These are phyloP conservation scores for Talaromyces wortmannii DNA, from an alignment of 495 filamentous ascomycete species.

Conservation along the genomic window DNA sequence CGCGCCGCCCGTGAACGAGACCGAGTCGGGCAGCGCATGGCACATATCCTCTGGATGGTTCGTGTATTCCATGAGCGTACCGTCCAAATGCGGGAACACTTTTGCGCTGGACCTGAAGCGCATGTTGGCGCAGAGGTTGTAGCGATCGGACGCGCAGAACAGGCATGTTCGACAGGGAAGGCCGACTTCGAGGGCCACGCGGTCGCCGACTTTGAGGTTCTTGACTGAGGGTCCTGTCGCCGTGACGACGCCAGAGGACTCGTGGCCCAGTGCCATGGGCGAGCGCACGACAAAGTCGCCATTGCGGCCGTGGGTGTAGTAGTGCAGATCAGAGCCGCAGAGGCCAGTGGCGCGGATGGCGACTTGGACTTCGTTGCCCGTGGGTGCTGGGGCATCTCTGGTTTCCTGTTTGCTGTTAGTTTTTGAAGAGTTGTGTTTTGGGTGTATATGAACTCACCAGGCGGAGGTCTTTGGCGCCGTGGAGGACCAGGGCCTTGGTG, in stretches of 20 bases:
- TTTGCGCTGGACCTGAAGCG: conserved; percentile 75
- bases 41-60: conserved; percentile 59
- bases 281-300: conserved; percentile 69
- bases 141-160: conserved; percentile 60
- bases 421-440: not conserved
- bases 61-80: conserved; percentile 72
- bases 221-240: conserved; percentile 37
- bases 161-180: conserved; percentile 66
- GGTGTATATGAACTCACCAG: conserved; percentile 37
- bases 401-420: conserved; percentile 27
- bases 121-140: conserved; percentile 82
- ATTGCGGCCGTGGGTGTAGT: conserved; percentile 80
- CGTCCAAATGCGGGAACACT: conserved; percentile 70
- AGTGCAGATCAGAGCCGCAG: conserved; percentile 79
- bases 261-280: conserved; percentile 73
- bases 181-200: conserved; percentile 30
- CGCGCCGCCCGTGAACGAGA: conserved; percentile 64
- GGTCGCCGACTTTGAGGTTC: conserved; percentile 22
- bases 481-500: conserved; percentile 59
- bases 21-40: conserved; percentile 51
- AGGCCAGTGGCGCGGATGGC: conserved; percentile 69
- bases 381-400: conserved; percentile 31
- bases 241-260: conserved; percentile 66
- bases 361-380: conserved; percentile 61
- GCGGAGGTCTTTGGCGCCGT: conserved; percentile 61